Base-by-base conservation (phyloP, 1,139 yeast species). In the Zhuliangozyma blackwelliae region DNA sequence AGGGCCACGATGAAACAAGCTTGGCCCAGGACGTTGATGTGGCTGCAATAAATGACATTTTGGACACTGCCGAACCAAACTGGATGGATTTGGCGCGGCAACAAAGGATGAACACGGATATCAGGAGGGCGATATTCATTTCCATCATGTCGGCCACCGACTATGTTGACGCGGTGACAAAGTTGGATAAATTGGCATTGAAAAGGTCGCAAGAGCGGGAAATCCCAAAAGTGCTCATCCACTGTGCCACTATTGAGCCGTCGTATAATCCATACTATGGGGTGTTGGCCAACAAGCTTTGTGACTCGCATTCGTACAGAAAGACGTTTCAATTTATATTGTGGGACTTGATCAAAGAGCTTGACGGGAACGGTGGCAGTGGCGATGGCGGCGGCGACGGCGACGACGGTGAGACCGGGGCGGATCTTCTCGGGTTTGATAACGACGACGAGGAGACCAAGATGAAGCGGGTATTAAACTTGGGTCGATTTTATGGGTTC, bases 121-220 rank as follows among this genome's bases (percentile, higher is more conserved):
- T 92, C 30, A 79, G 98, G 63, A 75, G 96, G 43, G 97, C 97
- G 1, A 81, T 94, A 10, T 94, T 92, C 52, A 79, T 94, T 26
- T 87, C 96, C 23, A 79, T 94, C 10, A 89, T 92, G 96, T 88
- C 97, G 7, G 95, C 96, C 2, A 84, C 82, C 47, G 98, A 94
- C 59, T 94, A 78, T 49, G 69, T 87, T 49, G 97, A 94, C 59
- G 95, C 97, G 0, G 78, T 80, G 45, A 79, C 86, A 12, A 83
- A 88, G 45, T 56, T 94, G 32, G 94, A 88, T 51, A 89, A 89
- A 50, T 61, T 94, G 38, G 75, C 81, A 25, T 68, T 94, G 47
- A 89, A 85, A 51, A 80, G 78, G 48, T 71, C 83, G n/a, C 97
- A 94, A 54, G 85, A 85, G 49, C 66, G 88, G 35, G 98, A 94